Base-by-base conservation (phyloP, 2,329 filamentous ascomycete species). In the Sclerotinia spermophila region DNA sequence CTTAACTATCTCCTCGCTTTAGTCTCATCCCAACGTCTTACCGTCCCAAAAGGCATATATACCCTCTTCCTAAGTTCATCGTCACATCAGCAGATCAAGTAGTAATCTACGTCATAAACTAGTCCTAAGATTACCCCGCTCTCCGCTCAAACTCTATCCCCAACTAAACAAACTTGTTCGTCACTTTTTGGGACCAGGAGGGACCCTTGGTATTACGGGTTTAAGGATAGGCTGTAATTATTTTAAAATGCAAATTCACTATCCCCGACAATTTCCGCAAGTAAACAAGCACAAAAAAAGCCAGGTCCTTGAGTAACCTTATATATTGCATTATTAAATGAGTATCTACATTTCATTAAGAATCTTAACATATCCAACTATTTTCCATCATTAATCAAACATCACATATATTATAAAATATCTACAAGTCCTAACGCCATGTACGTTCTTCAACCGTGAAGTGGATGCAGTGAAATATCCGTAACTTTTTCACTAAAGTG, bases 401-500 rank as follows among this genome's bases (percentile, higher is more conserved):
- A 35, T 45, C 60, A 19, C 40, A 62, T 62, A 19, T 19, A 33
- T 60, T 38, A 53, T 58, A 48, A 44, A 45, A 48, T 62, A 33
- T 62, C 44, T 48, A n/a, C 11, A 62, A 48, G 27, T 35, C 60
- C 60, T 21, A 62, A 62, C 42, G 44, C 60, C 60, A 27, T 53
- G 13, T 45, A 27, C 27, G 6, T 45, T 30, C 42, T 62, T 33
- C 27, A 48, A 35, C 30, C 27, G 5, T 62, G 19, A 45, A 17
- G 42, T 5, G 17, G 27, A 62, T 44, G 27, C 30, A 62, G n/a
- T 48, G 11, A 11, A 33, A 35, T 45, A 1, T 44, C 33, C 11
- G 40, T 62, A 45, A 17, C 11, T 45, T 48, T 33, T 59, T 11
- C 21, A n/a, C 35, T 5, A 1, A 7, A 38, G 35, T 21, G 21